phyloP scores from a whole-genome alignment of 2,329 filamentous ascomycete species.

The Colletotrichum spinosum region DNA sequence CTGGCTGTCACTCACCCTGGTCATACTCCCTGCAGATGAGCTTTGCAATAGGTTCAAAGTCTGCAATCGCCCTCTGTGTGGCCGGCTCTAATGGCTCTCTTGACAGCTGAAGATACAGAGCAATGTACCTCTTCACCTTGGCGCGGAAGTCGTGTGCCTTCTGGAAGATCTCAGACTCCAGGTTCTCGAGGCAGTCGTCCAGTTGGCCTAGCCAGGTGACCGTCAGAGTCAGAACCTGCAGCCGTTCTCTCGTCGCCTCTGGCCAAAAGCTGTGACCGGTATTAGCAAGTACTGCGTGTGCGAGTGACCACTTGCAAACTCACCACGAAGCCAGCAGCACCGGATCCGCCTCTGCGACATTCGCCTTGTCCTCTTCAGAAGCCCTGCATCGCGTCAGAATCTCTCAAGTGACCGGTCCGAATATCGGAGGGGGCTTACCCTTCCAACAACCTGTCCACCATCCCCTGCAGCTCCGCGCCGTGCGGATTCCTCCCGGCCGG shows the following conservation, averaged over 20 bases:
- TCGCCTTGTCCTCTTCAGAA: constrained; percentile 9
- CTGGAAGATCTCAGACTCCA: constrained; percentile 19
- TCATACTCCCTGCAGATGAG: constrained; percentile 25
- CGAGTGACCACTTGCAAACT: background rate
- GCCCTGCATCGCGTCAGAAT: constrained; percentile 1
- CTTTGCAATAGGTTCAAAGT: constrained; percentile 24
- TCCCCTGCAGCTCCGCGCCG: constrained; percentile 8
- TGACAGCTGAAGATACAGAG: constrained; percentile 18
- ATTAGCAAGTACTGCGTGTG: background rate
- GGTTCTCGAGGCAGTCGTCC: constrained; percentile 34
- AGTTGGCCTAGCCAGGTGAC: constrained; percentile 36
- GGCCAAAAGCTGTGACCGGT: constrained; percentile 34
- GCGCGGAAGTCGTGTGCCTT: constrained; percentile 23
- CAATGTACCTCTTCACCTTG: constrained; percentile 26
- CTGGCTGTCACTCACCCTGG: constrained; percentile 5
- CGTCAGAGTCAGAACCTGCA: constrained; percentile 22
- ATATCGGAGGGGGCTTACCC: constrained; percentile 15
- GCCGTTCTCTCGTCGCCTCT: constrained; percentile 5
- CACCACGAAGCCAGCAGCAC: constrained; percentile 31
- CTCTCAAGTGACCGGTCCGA: background rate
- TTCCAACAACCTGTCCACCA: constrained; percentile 8
- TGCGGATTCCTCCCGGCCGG: constrained; percentile 23
- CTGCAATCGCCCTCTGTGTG: background rate
- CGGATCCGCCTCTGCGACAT: constrained; percentile 28
- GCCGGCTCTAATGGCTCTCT: constrained; percentile 8